A percentile compares a stretch with the other conserved stretches of the same genome.
Conservation (phyloP, 768 basidiomycete genomes). For the Obba rivulosa region DNA sequence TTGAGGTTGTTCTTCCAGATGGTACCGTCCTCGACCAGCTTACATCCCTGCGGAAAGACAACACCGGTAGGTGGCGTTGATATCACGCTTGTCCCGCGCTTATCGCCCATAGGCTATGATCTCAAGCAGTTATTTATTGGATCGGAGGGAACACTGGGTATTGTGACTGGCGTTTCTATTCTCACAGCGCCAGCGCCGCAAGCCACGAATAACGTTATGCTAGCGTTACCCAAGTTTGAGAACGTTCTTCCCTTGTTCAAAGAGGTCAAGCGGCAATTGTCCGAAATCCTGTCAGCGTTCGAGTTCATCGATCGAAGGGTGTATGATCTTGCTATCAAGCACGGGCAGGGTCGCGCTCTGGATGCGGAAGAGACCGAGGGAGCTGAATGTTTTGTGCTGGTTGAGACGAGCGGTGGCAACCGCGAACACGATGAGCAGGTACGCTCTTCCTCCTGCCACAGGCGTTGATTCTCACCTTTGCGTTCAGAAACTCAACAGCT, state of each 20-base stretch:
- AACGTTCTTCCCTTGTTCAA: conserved; percentile 84
- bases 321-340: conserved; percentile 79
- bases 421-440: conserved; percentile 94
- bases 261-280: conserved; percentile 73
- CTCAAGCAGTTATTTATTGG: conserved; percentile 98
- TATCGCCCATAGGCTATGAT: conserved; percentile 71
- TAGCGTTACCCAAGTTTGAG: conserved; percentile 82
- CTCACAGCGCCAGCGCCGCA: conserved; percentile 79
- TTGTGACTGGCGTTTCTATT: conserved; percentile 94
- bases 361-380: conserved; percentile 69
- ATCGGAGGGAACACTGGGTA: conserved; percentile 91
- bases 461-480: neutral
- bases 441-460: conserved; percentile 1
- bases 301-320: conserved; percentile 91
- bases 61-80: conserved; percentile 65
- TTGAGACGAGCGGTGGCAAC: conserved; percentile 92
- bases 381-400: conserved; percentile 83
- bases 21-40: conserved; percentile 87
- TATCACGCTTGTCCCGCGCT: neutral
- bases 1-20: conserved; percentile 94
- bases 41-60: conserved; percentile 92
- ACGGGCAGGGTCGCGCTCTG: conserved; percentile 75
- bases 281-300: conserved; percentile 95
- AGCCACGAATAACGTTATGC: conserved; percentile 86
- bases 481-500: conserved; percentile 72